Percentiles rank a stretch among this genome's conserved stretches.
phyloP scores from a whole-genome alignment of 2,329 filamentous ascomycete genomes.

The Scedosporium dehoogii region DNA sequence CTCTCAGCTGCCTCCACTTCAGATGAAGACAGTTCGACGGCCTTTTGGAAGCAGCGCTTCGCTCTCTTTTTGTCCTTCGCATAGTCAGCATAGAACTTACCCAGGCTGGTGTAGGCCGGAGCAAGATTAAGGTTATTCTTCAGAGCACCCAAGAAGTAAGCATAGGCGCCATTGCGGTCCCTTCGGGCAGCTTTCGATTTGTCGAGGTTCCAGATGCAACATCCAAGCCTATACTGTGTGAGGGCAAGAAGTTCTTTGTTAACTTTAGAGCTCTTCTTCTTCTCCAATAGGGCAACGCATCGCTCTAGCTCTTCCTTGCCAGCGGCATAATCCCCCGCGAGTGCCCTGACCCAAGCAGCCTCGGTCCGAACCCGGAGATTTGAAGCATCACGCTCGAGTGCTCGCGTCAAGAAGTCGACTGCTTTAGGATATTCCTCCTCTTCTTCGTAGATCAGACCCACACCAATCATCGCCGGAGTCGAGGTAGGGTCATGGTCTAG shows the following conservation, averaged over 20 bases:
- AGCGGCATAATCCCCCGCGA: conserved; percentile 63
- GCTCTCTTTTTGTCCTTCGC: conserved; percentile 78
- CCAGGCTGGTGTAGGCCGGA: conserved; percentile 82
- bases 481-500: conserved; percentile 65
- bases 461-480: conserved; percentile 74
- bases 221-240: conserved; percentile 76
- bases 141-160: conserved; percentile 71
- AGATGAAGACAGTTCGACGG: conserved; percentile 79
- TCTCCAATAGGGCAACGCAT: conserved; percentile 56
- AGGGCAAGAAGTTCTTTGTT: conserved; percentile 68
- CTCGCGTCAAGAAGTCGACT: conserved; percentile 68
- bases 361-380: conserved; percentile 79
- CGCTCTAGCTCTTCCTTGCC: conserved; percentile 62
- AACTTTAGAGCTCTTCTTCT: conserved; percentile 43
- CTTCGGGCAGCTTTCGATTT: conserved; percentile 64
- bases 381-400: conserved; percentile 58
- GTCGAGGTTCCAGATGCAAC: conserved; percentile 79
- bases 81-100: conserved; percentile 86
- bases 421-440: conserved; percentile 81
- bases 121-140: conserved; percentile 83
- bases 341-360: conserved; percentile 82
- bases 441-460: conserved; percentile 87
- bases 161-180: conserved; percentile 72
- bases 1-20: conserved; percentile 83
- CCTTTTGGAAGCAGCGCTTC: conserved; percentile 90